Evolutionary conservation across 768 basidiomycete species (phyloP).

Genomic region (Mycena sanguinolenta): DNA sequence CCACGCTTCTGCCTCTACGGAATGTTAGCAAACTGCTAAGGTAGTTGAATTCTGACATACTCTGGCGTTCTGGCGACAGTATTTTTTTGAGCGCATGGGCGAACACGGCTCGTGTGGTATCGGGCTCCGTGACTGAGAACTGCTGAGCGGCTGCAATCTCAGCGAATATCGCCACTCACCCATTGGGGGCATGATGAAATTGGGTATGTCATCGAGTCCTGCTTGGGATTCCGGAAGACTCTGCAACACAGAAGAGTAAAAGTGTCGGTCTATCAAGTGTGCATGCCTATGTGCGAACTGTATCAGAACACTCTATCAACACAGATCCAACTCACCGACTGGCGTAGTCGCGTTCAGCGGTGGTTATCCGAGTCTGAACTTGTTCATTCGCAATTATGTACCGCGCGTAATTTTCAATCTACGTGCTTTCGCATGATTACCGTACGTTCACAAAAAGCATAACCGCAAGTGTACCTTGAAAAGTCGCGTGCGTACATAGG

Average conservation of each 20-base stretch:
- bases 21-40: slow-evolving; percentile 23
- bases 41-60: slow-evolving; percentile 54
- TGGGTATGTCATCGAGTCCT: slow-evolving; percentile 79
- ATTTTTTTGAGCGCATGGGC: slow-evolving; percentile 58
- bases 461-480: slow-evolving; percentile 73
- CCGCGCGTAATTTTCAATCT: slow-evolving; percentile 93
- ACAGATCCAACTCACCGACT: slow-evolving; percentile 62
- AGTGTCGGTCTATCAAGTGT: slow-evolving; percentile 81
- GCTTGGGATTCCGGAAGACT: slow-evolving; percentile 83
- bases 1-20: slow-evolving; percentile 74
- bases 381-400: slow-evolving; percentile 80
- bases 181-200: slow-evolving; percentile 80
- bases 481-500: slow-evolving; percentile 88
- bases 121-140: slow-evolving; percentile 35
- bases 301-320: slow-evolving; percentile 5
- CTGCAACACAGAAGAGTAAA: slow-evolving; percentile 84
- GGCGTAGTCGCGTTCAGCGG: slow-evolving; percentile 86
- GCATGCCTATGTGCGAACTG: slow-evolving; percentile 68
- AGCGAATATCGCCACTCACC: slow-evolving; percentile 54
- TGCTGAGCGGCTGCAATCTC: background rate
- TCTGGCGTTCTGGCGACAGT: slow-evolving; percentile 58
- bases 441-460: slow-evolving; percentile 16
- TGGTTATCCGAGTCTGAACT: slow-evolving; percentile 83
- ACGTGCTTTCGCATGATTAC: slow-evolving; percentile 41
- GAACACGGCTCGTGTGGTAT: slow-evolving; percentile 66